Base-by-base conservation (phyloP, 768 basidiomycete species). In the Termitomyces sp. region DNA sequence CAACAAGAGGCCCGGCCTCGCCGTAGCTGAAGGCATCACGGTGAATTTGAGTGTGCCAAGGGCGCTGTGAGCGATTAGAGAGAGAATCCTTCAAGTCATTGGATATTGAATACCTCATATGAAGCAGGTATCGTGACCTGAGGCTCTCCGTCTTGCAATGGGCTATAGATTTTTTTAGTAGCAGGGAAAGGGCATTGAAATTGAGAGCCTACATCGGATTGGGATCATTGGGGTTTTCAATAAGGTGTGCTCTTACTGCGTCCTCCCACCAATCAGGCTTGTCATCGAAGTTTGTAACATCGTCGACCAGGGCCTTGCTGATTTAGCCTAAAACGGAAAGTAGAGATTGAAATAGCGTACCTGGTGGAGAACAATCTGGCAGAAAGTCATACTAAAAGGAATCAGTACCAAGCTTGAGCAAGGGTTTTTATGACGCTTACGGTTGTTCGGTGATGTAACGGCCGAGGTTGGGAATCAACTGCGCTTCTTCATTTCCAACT, bases 11-110 rank as follows among this genome's bases (percentile, higher is more conserved):
- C 2, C 68, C 73, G 27, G 67, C 65, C 5, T 67, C 72, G 49
- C 74, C 74, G 59, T 75, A 74, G 44, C 61, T 61, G 61, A 75
- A 75, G 5, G 73, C 73, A 52, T 74, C 74, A 33, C 71, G 69
- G 48, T 75, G 73, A 36, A 75, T 71, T 59, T 73, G 69, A 22
- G 65, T 62, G 61, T 74, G 72, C 70, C 71, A 73, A 4, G 69
- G 72, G 31, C 63, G 62, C 53, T 61, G n/a, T 13, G 45, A 47
- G 39, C 24, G 24, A 44, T 48, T 34, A 50, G 51, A 39, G 3
- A 2, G 8, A 27, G 4, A n/a, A 16, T 22, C 8, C 24, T 13
- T 15, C 8, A 12, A 16, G 22, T 18, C 22, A 33, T 27, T 39
- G 36, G 36, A 39, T 24, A 18, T 39, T 11, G 7, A 8, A 27